Conservation (phyloP, 768 basidiomycete genomes). For the Boletus pseudo-olivaceus region DNA sequence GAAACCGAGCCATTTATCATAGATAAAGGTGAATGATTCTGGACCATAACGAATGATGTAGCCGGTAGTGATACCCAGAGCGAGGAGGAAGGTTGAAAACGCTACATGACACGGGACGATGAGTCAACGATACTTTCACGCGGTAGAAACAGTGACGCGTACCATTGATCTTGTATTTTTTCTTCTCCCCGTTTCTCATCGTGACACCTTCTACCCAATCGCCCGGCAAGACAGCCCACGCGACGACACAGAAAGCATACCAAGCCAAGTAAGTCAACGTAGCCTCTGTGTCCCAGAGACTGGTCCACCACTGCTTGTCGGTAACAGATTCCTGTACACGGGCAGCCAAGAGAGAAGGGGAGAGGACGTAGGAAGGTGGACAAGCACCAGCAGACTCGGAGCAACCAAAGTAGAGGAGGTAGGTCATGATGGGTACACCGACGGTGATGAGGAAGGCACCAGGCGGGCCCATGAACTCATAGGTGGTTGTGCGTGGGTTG, state of each 20-base stretch:
- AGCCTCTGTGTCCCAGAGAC: slow-evolving; percentile 83
- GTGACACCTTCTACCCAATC: slow-evolving; percentile 67
- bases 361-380: slow-evolving; percentile 46
- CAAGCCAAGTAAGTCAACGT: slow-evolving; percentile 74
- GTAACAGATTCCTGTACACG: slow-evolving; percentile 47
- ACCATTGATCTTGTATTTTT: slow-evolving; percentile 96
- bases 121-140: not conserved
- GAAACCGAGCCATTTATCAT: slow-evolving; percentile 90
- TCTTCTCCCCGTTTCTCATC: slow-evolving; percentile 71
- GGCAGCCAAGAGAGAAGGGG: slow-evolving; percentile 34
- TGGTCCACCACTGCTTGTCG: slow-evolving; percentile 58
- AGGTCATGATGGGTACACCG: slow-evolving; percentile 66
- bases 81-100: slow-evolving; percentile 80
- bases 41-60: slow-evolving; percentile 72
- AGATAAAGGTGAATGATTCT: slow-evolving; percentile 80
- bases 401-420: slow-evolving; percentile 75
- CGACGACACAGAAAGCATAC: slow-evolving; percentile 83
- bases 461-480: slow-evolving; percentile 81
- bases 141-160: slow-evolving; percentile 17
- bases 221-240: slow-evolving; percentile 78
- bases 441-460: slow-evolving; percentile 71
- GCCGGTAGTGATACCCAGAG: slow-evolving; percentile 70
- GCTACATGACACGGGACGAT: slow-evolving; percentile 41
- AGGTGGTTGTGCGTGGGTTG: slow-evolving; percentile 68
- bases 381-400: slow-evolving; percentile 70